Evolutionary conservation across 495 filamentous ascomycete genomes (phyloP).

Genomic region (Xylaria telfairii): DNA sequence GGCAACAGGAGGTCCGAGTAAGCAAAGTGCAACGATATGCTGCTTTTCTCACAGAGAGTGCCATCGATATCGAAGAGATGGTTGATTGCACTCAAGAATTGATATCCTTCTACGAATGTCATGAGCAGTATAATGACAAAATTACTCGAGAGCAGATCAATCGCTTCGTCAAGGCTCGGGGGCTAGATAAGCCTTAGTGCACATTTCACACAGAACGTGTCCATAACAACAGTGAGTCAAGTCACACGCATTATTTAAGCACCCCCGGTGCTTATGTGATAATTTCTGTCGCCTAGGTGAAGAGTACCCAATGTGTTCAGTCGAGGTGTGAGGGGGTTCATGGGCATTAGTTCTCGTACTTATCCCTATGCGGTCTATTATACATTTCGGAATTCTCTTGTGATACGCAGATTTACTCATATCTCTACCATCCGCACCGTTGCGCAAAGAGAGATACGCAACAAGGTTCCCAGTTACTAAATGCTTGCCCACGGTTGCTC

Average conservation of each 20-base stretch:
- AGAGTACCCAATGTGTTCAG: neutral
- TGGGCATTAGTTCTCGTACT: neutral
- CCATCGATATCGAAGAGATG: constrained; percentile 88
- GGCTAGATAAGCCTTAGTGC: constrained; percentile 59
- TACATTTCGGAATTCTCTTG: neutral
- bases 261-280: neutral
- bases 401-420: too few relatives aligned
- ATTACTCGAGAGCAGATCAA: constrained; percentile 67
- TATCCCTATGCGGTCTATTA: neutral
- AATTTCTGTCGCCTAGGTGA: neutral
- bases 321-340: neutral
- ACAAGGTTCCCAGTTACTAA: neutral
- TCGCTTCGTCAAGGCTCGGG: constrained; percentile 81
- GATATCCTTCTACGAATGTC: constrained; percentile 91
- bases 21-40: constrained; percentile 76
- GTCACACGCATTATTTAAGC: neutral
- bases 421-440: too few relatives aligned
- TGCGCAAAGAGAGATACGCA: neutral
- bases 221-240: neutral
- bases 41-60: constrained; percentile 89
- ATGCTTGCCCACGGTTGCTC: neutral
- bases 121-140: constrained; percentile 90
- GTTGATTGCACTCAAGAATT: constrained; percentile 95
- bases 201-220: neutral
- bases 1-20: constrained; percentile 47